These are phyloP conservation scores for Cyanodermella asteris DNA, from an alignment of 2,329 filamentous ascomycete species.

Conservation along the genomic window DNA sequence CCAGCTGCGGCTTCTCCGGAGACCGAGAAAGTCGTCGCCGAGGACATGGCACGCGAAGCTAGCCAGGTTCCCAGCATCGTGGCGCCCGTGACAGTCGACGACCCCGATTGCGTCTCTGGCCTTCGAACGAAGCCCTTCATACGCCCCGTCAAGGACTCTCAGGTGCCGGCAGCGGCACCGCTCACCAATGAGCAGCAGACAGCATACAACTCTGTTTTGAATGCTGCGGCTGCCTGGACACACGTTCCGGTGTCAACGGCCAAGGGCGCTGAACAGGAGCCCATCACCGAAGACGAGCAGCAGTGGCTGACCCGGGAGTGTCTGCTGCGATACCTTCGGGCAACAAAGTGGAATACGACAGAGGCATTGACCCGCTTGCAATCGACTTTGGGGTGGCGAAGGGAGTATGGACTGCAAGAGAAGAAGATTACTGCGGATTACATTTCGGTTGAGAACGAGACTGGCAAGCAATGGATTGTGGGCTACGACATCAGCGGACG, in stretches of 20 bases:
- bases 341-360: constrained; percentile 68
- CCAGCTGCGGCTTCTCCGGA: constrained; percentile 5
- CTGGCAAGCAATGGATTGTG: constrained; percentile 77
- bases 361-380: constrained; percentile 62
- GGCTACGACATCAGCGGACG: constrained; percentile 70
- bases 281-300: constrained; percentile 57
- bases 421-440: constrained; percentile 47
- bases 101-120: constrained; percentile 12
- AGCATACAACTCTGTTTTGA: constrained; percentile 63
- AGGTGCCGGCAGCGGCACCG: constrained; percentile 31
- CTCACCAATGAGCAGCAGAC: constrained; percentile 55
- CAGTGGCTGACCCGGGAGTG: constrained; percentile 88
- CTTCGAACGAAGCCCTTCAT: constrained; percentile 34
- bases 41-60: constrained; percentile 12
- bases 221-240: constrained; percentile 47
- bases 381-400: constrained; percentile 65
- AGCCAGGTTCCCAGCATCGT: constrained; percentile 11
- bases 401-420: constrained; percentile 63
- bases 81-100: constrained; percentile 3
- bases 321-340: constrained; percentile 75
- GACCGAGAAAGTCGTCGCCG: constrained; percentile 13
- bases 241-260: constrained; percentile 42
- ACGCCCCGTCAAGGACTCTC: constrained; percentile 34
- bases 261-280: constrained; percentile 33
- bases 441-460: constrained; percentile 85